These are phyloP conservation scores for Rhododendron ferrugineum DNA, from an alignment of 148 eudicot species.

Conservation along the genomic window DNA sequence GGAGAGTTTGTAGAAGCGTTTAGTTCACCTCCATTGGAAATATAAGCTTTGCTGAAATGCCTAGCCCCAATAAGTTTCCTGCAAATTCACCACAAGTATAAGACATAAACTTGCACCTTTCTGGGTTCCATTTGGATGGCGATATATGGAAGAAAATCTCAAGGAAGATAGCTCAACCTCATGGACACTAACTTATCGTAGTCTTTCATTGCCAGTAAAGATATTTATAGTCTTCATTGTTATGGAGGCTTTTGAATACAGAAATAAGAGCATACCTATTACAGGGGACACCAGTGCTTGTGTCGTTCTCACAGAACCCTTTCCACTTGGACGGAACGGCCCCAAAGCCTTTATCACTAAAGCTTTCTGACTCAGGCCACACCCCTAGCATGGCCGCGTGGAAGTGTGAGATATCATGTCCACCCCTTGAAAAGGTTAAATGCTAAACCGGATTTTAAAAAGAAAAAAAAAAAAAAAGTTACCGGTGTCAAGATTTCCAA, in stretches of 20 bases:
- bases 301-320: conserved; percentile 40
- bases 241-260: neutral
- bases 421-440: neutral
- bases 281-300: conserved; percentile 29
- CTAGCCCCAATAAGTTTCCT: conserved; percentile 78
- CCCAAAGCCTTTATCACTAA: conserved; percentile 39
- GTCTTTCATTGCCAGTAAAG: neutral
- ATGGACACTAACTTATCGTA: neutral
- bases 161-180: neutral
- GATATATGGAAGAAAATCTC: neutral
- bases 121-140: neutral
- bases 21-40: neutral
- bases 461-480: neutral
- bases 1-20: conserved; percentile 16
- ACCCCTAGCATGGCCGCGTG: conserved; percentile 37
- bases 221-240: too few relatives aligned
- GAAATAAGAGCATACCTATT: conserved; percentile 31
- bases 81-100: neutral
- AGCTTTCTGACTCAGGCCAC: conserved; percentile 78
- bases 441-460: neutral
- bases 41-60: conserved; percentile 42
- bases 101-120: neutral
- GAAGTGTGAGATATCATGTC: neutral
- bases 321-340: conserved; percentile 66
- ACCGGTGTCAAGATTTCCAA: conserved; percentile 73